Base-by-base conservation (phyloP, 768 basidiomycete genomes). In the Porpolomopsis calyptriformis region DNA sequence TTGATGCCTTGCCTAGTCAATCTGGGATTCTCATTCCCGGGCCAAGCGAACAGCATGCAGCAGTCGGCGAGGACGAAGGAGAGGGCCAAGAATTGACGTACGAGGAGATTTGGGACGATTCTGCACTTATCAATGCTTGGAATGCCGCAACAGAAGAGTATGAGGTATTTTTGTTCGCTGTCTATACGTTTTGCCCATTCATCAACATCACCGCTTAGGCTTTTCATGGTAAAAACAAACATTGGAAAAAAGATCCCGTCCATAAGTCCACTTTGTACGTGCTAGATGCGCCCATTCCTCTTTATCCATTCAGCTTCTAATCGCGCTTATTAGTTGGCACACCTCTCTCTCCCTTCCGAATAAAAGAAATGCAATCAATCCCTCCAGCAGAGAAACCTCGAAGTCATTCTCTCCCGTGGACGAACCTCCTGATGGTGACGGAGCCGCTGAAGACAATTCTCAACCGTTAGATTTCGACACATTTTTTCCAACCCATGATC, bases 91-190 rank as follows among this genome's bases (percentile, higher is more conserved):
- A 77, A 45, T 69, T 87, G 48, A 77, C 80, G 7, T 72, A 81
- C 26, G 74, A 79, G 40, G 86, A 90, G 55, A 78, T 87, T 29
- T 90, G 87, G 87, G 87, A 90, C 52, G 87, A 90, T 58, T 82
- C 83, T 27, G 84, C 82, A 3, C 72, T 90, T 52, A 74, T 90
- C 37, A 72, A 83, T 43, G 87, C 87, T 16, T 89, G 87, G 87
- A 74, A 89, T 58, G 80, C 86, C 49, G 87, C 87, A 14, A 77
- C 72, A 51, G 84, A 84, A 47, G 87, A 90, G 58, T 90, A 88
- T 53, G 72, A 84, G 65, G 78, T 78, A 51, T 39, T 63, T 61
- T 12, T 40, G 42, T 4, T 2, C 18, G 18, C 25, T 16, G 8
- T 20, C 4, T 18, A n/a, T 34, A 4, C 19, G 31, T 10, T 23